A percentile compares a stretch with the other conserved stretches of the same genome.
These are phyloP conservation scores for Gymnopus androsaceus DNA, from an alignment of 1,284 basidiomycete species.

Conservation along the genomic window DNA sequence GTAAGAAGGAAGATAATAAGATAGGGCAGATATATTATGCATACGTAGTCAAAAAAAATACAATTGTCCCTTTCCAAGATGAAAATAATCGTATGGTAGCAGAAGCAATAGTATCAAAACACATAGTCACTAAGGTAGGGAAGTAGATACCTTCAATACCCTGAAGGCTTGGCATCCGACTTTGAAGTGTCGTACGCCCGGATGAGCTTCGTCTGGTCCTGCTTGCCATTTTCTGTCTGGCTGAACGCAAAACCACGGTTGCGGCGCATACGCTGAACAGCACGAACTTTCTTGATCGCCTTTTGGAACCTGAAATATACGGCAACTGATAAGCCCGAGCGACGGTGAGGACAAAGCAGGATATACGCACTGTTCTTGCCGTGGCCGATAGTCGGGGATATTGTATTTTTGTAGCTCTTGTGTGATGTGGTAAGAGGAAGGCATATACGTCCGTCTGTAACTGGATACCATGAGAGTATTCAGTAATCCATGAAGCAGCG, in stretches of 20 bases:
- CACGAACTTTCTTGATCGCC: constrained; percentile 97
- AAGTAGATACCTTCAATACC: constrained; percentile 49
- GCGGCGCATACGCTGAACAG: constrained; percentile 90
- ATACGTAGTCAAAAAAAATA: constrained; percentile 3
- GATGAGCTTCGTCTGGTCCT: constrained; percentile 87
- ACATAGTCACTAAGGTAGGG: background rate
- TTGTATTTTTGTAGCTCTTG: constrained; percentile 98
- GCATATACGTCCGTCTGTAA: constrained; percentile 89
- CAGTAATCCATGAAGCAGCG: background rate
- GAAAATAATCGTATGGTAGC: background rate
- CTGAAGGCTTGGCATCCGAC: constrained; percentile 66
- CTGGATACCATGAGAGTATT: constrained; percentile 39
- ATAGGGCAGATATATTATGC: constrained; percentile 8
- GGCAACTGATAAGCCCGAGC: constrained; percentile 7
- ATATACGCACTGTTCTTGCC: constrained; percentile 88
- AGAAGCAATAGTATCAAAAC: background rate
- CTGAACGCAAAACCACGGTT: constrained; percentile 96
- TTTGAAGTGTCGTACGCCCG: constrained; percentile 89
- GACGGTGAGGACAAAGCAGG: constrained; percentile 3
- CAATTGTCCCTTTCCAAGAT: constrained; percentile 10
- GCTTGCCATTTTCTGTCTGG: constrained; percentile 85
- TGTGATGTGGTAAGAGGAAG: constrained; percentile 93
- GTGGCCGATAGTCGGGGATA: constrained; percentile 93
- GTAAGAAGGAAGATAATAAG: background rate
- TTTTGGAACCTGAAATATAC: constrained; percentile 77